Evolutionary conservation across 306 rosid species (phyloP).

Genomic region (Trifolium dubium): DNA sequence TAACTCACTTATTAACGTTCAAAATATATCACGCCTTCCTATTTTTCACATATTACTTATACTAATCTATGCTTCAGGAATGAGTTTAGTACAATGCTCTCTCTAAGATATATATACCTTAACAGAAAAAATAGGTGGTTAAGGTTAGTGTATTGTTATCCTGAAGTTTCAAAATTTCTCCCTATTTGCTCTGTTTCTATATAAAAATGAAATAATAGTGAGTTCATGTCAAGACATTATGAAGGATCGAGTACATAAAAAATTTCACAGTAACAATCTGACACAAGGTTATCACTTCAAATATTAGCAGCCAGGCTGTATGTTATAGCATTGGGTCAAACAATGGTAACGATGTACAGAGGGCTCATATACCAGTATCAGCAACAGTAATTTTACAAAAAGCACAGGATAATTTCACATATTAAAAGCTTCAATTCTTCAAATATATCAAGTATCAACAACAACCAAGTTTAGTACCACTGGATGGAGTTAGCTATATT

Average conservation of each 20-base stretch:
- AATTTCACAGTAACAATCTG: constrained; percentile 10
- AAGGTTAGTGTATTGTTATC: neutral
- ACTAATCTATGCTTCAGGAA: neutral
- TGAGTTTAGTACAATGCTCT: neutral
- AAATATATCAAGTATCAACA: constrained; percentile 34
- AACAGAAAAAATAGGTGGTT: constrained; percentile 2
- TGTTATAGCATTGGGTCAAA: constrained; percentile 12
- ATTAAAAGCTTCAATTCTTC: constrained; percentile 34
- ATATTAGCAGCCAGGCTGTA: constrained; percentile 3
- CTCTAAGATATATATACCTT: constrained; percentile 9
- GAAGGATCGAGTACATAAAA: neutral
- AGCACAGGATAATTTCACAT: constrained; percentile 20
- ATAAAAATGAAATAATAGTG: constrained; percentile 19
- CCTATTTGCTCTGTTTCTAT: neutral
- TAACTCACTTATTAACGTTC: neutral
- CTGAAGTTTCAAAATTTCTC: constrained; percentile 17
- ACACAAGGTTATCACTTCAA: constrained; percentile 7
- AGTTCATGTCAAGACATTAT: constrained; percentile 23
- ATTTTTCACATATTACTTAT: constrained; percentile 24
- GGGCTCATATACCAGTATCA: neutral
- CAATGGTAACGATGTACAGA: neutral
- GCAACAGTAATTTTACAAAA: constrained; percentile 4
- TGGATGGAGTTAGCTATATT: constrained; percentile 7
- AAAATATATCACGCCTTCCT: neutral
- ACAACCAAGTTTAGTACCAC: constrained; percentile 24